Base-by-base conservation (phyloP, 2,329 filamentous ascomycete species). In the Neodidymelliopsis sp. region DNA sequence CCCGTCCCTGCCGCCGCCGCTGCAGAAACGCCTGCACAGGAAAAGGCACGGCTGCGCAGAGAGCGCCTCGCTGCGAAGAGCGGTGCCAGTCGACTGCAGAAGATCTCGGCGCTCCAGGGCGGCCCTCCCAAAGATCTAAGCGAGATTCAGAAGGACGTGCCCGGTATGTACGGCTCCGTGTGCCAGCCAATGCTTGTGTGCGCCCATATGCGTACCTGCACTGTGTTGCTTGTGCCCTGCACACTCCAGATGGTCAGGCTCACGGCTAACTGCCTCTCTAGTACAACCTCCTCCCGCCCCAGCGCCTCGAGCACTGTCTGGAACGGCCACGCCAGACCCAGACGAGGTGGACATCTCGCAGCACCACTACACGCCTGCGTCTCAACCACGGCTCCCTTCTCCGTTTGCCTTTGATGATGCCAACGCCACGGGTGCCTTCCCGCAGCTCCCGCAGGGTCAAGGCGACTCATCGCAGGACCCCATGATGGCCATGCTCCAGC, bases 271-370 rank as follows among this genome's bases (percentile, higher is more conserved):
- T n/a, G 53, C 48, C 16, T 46, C 23, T n/a, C 35, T 46, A 65
- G 63, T 59, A 34, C 56, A 65, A 42, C 57, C 65, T 12, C 33
- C 63, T 9, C 49, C 62, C 19, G 58, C 55, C 25, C 56, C 62
- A 27, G 54, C 53, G 20, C 49, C 62, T 47, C 48, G 41, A 46
- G 49, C 56, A 27, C 45, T 53, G n/a, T 60, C 66, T 39, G 57
- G 60, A n/a, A 65, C 64, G 16, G 62, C 63, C n/a, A 67, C 66
- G n/a, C 67, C 74, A 62, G 84, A 79, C 47, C 89, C 89, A 5
- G 88, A 86, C 4, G 89, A 91, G 71, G 81, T 90, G 56, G 89
- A 92, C 69, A 91, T 93, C 59, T 89, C 87, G n/a, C 75, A 87
- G 56, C 87, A 89, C 74, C 86, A 81, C 72, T 89, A 88, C 72